Percentiles rank a stretch among this genome's conserved stretches.
Conservation (phyloP, 768 basidiomycete genomes). For the Calocybe cyanea region DNA sequence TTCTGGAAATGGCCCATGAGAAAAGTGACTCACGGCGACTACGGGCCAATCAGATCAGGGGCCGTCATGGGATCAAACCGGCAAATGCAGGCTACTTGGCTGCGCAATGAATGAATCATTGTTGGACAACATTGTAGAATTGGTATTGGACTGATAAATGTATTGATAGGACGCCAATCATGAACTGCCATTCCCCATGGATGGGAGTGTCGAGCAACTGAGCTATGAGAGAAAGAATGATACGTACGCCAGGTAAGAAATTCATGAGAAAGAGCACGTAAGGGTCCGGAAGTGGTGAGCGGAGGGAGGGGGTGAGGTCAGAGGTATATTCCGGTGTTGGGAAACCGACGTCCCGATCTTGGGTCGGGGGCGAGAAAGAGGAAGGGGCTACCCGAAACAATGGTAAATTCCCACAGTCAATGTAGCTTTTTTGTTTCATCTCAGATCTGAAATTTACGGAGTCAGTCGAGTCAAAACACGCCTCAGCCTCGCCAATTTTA, state of each 20-base stretch:
- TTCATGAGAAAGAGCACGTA: too few relatives aligned
- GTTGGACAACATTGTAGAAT: too few relatives aligned
- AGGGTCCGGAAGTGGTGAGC: too few relatives aligned
- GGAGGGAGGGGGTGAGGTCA: too few relatives aligned
- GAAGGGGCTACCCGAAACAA: conserved; percentile 15
- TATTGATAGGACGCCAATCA: conserved; percentile 6
- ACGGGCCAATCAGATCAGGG: conserved; percentile 1
- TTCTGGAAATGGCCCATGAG: too few relatives aligned
- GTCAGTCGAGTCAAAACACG: conserved; percentile 7
- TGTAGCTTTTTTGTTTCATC: conserved; percentile 20
- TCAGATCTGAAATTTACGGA: conserved; percentile 16
- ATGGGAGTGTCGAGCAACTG: too few relatives aligned
- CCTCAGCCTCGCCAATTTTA: too few relatives aligned
- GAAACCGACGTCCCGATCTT: conserved; percentile 8
- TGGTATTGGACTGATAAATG: too few relatives aligned
- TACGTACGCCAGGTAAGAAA: too few relatives aligned
- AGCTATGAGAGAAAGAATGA: too few relatives aligned
- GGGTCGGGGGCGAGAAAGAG: conserved; percentile 14
- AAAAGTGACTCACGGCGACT: conserved; percentile 6
- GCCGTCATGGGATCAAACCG: neutral
- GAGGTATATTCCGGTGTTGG: neutral
- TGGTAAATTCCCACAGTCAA: conserved; percentile 21
- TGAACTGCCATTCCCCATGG: conserved; percentile 4
- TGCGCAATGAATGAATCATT: too few relatives aligned
- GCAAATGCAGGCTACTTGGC: too few relatives aligned